Percentiles rank a stretch among this genome's conserved stretches.
Evolutionary conservation across 371 early-diverging fungal species (phyloP).

Genomic region (Enteropsectra breve): DNA sequence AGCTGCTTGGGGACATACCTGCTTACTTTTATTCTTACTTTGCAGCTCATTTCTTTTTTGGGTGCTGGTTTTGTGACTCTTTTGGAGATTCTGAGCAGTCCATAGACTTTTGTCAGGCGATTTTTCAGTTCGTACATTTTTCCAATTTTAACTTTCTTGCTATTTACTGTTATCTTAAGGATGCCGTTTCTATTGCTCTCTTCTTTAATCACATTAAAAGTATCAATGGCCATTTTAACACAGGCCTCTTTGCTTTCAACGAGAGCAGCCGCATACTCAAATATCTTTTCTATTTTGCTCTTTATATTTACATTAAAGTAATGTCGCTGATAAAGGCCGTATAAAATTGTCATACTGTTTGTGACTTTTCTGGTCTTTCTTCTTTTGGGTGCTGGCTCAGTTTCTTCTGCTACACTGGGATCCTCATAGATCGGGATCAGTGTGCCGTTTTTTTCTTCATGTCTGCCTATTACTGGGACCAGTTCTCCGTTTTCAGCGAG

Average conservation of each 20-base stretch:
- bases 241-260: too few species aligned
- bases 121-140: constrained; percentile 17
- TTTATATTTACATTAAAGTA: constrained; percentile 3
- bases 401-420: too few species aligned
- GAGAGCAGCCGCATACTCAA: constrained; percentile 28
- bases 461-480: too few species aligned
- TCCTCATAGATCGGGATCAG: too few species aligned
- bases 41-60: not conserved
- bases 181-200: not conserved
- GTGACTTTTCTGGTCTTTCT: too few species aligned
- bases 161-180: not conserved
- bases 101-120: not conserved
- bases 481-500: too few species aligned
- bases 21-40: not conserved
- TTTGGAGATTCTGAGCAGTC: constrained; percentile 21
- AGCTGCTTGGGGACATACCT: constrained; percentile 5
- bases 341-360: not conserved
- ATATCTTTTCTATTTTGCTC: constrained; percentile 11
- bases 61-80: not conserved
- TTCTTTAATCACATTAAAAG: constrained; percentile 6
- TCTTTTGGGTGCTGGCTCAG: too few species aligned
- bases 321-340: not conserved
- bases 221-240: not conserved
- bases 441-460: too few species aligned
- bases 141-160: constrained; percentile 6